These are phyloP conservation scores for Trichoderma gamsii DNA, from an alignment of 495 filamentous ascomycete genomes.

Conservation along the genomic window DNA sequence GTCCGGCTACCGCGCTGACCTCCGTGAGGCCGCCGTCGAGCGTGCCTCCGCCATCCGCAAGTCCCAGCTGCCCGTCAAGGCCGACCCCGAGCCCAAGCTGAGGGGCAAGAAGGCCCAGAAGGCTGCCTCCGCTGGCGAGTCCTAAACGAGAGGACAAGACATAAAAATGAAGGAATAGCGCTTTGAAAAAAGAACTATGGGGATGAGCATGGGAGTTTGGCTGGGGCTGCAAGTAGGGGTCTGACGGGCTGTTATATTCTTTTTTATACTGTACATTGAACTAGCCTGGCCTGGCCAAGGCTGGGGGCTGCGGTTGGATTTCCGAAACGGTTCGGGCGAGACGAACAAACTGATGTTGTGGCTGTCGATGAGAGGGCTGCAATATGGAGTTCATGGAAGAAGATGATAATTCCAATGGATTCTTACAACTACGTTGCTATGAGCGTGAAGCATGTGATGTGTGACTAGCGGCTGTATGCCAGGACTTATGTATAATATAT, in stretches of 20 bases:
- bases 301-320: background rate
- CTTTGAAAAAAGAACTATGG: slow-evolving; percentile 5
- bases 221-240: background rate
- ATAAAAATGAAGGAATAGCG: slow-evolving; percentile 15
- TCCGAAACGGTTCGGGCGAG: background rate
- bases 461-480: too few species aligned
- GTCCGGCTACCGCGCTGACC: slow-evolving; percentile 77
- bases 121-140: slow-evolving; percentile 48
- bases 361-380: background rate
- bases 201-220: slow-evolving; percentile 14
- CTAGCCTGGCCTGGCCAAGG: background rate
- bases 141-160: slow-evolving; percentile 14
- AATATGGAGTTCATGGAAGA: background rate
- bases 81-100: slow-evolving; percentile 61
- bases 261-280: slow-evolving; percentile 2
- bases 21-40: slow-evolving; percentile 79
- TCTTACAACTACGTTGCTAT: background rate
- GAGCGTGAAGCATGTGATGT: too few species aligned
- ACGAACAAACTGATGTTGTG: background rate
- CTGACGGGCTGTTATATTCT: background rate
- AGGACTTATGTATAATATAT: too few species aligned
- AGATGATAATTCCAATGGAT: background rate
- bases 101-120: slow-evolving; percentile 78
- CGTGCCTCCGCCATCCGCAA: slow-evolving; percentile 80
- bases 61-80: slow-evolving; percentile 74